Conservation (phyloP, 768 basidiomycete species). For the Rhodosporidiobolus odoratus region DNA sequence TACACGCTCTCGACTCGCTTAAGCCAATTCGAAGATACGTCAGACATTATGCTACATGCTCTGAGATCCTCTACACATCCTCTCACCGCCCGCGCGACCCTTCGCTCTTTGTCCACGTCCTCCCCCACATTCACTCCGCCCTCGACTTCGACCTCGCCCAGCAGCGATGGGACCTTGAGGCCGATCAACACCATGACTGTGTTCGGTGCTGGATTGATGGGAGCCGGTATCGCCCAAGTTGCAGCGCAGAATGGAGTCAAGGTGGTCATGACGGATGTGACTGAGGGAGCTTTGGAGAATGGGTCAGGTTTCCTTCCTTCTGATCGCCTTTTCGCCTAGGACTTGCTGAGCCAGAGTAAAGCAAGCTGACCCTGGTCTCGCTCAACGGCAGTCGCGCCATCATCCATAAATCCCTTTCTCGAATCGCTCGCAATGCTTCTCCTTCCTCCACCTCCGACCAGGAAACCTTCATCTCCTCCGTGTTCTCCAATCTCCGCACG, state of each 20-base stretch:
- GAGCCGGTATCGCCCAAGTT: slow-evolving; percentile 51
- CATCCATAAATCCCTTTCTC: slow-evolving; percentile 48
- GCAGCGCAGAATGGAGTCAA: slow-evolving; percentile 49
- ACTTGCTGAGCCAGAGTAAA: no score
- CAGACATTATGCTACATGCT: no score
- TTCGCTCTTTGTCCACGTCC: no score
- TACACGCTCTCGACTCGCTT: no score
- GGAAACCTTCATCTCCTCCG: slow-evolving; percentile 40
- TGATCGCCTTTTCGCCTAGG: neutral
- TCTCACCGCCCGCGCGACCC: no score
- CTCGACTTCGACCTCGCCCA: neutral
- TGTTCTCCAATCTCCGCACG: slow-evolving; percentile 46
- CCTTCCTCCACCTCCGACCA: slow-evolving; percentile 42
- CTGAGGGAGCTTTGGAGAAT: slow-evolving; percentile 32
- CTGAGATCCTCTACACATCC: no score
- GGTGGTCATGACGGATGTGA: slow-evolving; percentile 41
- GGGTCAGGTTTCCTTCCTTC: slow-evolving; percentile 3
- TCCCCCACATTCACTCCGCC: no score
- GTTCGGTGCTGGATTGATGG: slow-evolving; percentile 47
- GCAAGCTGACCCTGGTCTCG: neutral
- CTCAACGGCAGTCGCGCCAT: slow-evolving; percentile 45
- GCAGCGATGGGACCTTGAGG: neutral
- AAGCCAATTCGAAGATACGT: no score
- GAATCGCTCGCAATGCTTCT: slow-evolving; percentile 47
- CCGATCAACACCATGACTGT: slow-evolving; percentile 47